Conservation (phyloP, 106 monocot species). For the Dendrobium chrysotoxum region DNA sequence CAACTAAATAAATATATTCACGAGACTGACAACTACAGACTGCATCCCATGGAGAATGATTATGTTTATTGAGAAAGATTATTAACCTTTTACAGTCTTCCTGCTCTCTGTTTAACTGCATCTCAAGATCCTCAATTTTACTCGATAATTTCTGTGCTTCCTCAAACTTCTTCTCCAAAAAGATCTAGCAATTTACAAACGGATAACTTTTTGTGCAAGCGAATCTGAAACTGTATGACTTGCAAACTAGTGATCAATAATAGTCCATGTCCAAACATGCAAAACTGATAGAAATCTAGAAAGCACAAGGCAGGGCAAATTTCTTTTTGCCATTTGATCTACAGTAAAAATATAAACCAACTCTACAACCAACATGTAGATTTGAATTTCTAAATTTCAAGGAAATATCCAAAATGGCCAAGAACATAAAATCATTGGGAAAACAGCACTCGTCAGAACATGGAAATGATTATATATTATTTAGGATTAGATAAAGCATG, state of each 20-base stretch:
- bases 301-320: neutral
- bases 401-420: neutral
- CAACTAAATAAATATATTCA: neutral
- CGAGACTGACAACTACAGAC: neutral
- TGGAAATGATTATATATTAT: neutral
- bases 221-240: neutral
- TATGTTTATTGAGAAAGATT: neutral
- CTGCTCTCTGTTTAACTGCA: conserved; percentile 47
- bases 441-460: neutral
- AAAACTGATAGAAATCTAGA: neutral
- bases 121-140: conserved; percentile 53
- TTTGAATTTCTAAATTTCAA: neutral
- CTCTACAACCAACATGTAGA: neutral
- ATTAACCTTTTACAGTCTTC: conserved; percentile 57
- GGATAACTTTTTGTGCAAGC: neutral
- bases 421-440: neutral
- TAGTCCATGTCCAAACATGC: neutral
- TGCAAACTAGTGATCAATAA: conserved; percentile 5
- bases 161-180: conserved; percentile 54
- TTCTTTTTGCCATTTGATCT: neutral
- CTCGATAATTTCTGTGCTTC: conserved; percentile 35
- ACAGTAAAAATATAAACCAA: neutral
- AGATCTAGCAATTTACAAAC: conserved; percentile 8
- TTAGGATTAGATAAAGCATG: neutral
- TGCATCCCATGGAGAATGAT: neutral